Conservation (phyloP, 2,329 filamentous ascomycete species). For the Fusarium scirpi region DNA sequence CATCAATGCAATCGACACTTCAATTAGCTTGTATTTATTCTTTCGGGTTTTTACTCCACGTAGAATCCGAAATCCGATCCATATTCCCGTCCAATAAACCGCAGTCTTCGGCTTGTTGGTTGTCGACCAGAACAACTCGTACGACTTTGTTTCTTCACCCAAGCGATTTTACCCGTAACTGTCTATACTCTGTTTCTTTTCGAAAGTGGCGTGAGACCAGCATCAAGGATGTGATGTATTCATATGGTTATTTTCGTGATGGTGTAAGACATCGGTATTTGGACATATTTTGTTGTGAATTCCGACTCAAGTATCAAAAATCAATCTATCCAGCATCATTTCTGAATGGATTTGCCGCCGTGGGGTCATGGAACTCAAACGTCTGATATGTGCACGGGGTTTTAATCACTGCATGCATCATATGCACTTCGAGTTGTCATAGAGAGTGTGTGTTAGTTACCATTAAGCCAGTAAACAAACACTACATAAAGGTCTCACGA, state of each 20-base stretch:
- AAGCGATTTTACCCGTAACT: slow-evolving; percentile 7
- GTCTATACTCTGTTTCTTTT: fast-evolving
- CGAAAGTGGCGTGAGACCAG: not conserved
- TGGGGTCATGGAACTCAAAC: not conserved
- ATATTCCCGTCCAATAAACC: slow-evolving; percentile 1
- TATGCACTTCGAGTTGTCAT: too few relatives aligned
- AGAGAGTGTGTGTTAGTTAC: too few relatives aligned
- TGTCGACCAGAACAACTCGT: slow-evolving; percentile 1
- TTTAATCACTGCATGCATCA: too few relatives aligned
- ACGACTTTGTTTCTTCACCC: slow-evolving; percentile 1
- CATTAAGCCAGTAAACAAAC: too few relatives aligned
- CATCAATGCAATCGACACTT: not conserved
- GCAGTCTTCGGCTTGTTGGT: not conserved
- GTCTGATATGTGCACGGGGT: too few relatives aligned
- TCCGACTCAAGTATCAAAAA: not conserved
- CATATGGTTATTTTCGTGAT: not conserved
- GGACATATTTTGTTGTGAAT: not conserved
- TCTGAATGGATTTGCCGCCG: not conserved
- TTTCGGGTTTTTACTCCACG: not conserved
- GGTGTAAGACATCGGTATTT: not conserved
- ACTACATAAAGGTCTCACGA: too few relatives aligned
- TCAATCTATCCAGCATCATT: not conserved
- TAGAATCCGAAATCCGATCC: not conserved
- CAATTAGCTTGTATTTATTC: not conserved
- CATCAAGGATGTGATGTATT: not conserved